Base-by-base conservation (phyloP, 176 grass and related monocot species). In the Musa troglodytarum region DNA sequence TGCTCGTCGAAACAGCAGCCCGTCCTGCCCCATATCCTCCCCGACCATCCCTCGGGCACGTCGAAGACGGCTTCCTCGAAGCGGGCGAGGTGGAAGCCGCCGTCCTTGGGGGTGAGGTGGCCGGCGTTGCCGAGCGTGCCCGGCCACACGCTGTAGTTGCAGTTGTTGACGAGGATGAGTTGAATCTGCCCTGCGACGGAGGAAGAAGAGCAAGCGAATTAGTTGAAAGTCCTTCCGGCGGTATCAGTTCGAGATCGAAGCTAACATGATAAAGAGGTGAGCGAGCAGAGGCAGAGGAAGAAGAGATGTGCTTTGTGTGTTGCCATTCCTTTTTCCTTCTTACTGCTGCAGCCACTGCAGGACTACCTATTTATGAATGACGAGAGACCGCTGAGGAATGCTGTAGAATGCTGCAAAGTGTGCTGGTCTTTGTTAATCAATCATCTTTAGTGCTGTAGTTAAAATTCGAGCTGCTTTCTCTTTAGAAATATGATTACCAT, bases 161-260 rank as follows among this genome's bases (percentile, higher is more conserved):
- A 97, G 86, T 97, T 93, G 88, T 97, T 97, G 53, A 97, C 90
- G 25, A 97, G 0, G 21, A 97, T 97, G 21, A 97, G 86, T 85
- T 97, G 94, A 65, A 93, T 65, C 75, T 77, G 78, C 1, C 20
- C 78, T 85, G 53, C 53, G 53, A 15, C 52, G 11, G 13, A 16
- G 23, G 13, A 55, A 8, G 20, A 53, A 53, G 1, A 53, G 11
- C 1, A 16, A 50, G 12, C 12, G 43, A 9, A 53, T 22, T 19
- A 71, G 19, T 73, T 55, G 0, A 9, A 54, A 26, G 14, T 54
- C 14, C 15, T 15, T 55, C 9, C 28, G 12, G 9, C 29, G 11
- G 4, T 13, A 2, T 11, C 43, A 51, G 49, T 8, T 50, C 9
- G 11, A 55, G 51, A 74, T 56, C 19, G 53, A 56, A 29, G 57